Percentiles rank a stretch among this genome's conserved stretches.
These are phyloP conservation scores for Datisca glomerata DNA, from an alignment of 306 rosid species.

Conservation along the genomic window DNA sequence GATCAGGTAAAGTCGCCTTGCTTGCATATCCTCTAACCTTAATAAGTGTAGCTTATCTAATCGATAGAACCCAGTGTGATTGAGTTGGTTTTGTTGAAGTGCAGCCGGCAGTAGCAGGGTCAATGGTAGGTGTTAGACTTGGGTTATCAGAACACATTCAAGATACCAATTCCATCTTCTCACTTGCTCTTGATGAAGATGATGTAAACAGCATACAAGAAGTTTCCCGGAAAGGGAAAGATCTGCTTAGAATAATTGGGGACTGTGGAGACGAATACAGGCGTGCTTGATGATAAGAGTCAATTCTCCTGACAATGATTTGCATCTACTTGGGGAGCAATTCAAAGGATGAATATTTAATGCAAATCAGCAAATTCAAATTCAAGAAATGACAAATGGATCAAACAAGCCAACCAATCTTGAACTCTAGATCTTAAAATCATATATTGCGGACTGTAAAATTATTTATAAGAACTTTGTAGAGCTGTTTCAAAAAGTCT, in stretches of 20 bases:
- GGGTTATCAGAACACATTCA: conserved; percentile 84
- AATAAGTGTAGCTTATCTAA: no score
- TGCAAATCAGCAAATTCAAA: no score
- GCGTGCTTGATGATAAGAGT: conserved; percentile 35
- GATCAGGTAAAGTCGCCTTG: conserved; percentile 49
- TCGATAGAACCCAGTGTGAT: no score
- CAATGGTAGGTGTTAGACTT: conserved; percentile 91
- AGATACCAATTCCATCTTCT: conserved; percentile 60
- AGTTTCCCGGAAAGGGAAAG: conserved; percentile 58
- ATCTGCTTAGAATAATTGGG: conserved; percentile 80
- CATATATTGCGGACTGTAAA: no score
- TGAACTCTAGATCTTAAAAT: no score
- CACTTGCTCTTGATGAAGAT: conserved; percentile 79
- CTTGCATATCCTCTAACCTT: no score
- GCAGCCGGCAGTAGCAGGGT: conserved; percentile 94
- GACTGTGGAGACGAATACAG: conserved; percentile 97
- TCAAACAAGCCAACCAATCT: no score
- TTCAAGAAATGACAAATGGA: no score
- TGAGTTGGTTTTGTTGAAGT: conserved; percentile 14
- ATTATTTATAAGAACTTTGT: no score
- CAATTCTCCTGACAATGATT: neutral
- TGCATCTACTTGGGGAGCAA: no score
- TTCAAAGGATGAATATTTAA: no score
- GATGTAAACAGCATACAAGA: conserved; percentile 61
- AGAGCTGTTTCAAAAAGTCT: no score